phyloP scores from a whole-genome alignment of 1,284 basidiomycete genomes.

The Tylopilus sp. region DNA sequence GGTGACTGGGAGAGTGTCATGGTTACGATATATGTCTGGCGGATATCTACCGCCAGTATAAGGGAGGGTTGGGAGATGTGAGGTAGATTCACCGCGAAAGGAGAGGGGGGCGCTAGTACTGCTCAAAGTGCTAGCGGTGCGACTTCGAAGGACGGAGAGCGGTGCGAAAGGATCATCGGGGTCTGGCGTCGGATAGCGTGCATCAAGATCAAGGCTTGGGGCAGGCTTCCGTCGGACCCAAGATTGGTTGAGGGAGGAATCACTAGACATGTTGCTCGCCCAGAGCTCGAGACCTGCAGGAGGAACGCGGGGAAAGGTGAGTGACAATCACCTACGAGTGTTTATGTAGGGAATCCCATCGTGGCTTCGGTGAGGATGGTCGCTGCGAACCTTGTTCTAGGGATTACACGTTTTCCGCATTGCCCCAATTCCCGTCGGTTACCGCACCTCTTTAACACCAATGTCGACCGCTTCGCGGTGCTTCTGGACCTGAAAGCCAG shows the following conservation, averaged over 20 bases:
- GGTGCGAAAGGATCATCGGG: slow-evolving; percentile 34
- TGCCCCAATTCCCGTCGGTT: slow-evolving; percentile 34
- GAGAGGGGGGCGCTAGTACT: slow-evolving; percentile 29
- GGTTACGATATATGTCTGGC: slow-evolving; percentile 31
- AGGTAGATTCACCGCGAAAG: slow-evolving; percentile 32
- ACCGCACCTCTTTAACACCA: slow-evolving; percentile 30
- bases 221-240: slow-evolving; percentile 35
- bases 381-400: slow-evolving; percentile 21
- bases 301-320: slow-evolving; percentile 10
- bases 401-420: slow-evolving; percentile 29
- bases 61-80: slow-evolving; percentile 31
- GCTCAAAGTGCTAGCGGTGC: slow-evolving; percentile 34
- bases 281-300: slow-evolving; percentile 15
- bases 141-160: slow-evolving; percentile 33
- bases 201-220: slow-evolving; percentile 32
- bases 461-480: slow-evolving; percentile 13
- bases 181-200: slow-evolving; percentile 32
- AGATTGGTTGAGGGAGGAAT: slow-evolving; percentile 22
- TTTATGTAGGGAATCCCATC: slow-evolving; percentile 36
- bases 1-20: slow-evolving; percentile 12
- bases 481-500: slow-evolving; percentile 20
- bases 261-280: slow-evolving; percentile 16
- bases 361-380: slow-evolving; percentile 35
- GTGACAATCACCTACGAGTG: slow-evolving; percentile 11
- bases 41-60: slow-evolving; percentile 33